These are phyloP conservation scores for Kodamaea lidongshanica DNA, from an alignment of 805 yeast genomes.

Conservation along the genomic window DNA sequence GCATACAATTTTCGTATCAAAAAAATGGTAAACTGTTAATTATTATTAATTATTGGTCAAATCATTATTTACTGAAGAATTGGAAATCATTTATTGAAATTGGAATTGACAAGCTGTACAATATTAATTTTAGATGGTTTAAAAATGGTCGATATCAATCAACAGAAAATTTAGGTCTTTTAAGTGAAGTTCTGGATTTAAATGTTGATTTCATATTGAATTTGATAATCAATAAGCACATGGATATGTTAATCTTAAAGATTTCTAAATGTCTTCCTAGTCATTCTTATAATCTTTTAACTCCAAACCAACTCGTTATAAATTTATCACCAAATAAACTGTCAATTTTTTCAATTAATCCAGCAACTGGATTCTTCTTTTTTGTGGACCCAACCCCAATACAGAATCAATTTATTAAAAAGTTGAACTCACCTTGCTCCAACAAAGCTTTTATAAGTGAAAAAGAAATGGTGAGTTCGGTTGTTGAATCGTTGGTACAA, in stretches of 20 bases:
- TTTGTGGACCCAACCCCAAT: slow-evolving; percentile 34
- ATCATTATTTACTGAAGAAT: slow-evolving; percentile 38
- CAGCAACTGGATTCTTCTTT: slow-evolving; percentile 36
- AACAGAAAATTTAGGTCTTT: no score
- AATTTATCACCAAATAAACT: slow-evolving; percentile 28
- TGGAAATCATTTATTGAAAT: slow-evolving; percentile 54
- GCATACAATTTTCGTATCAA: slow-evolving; percentile 51
- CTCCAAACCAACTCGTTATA: slow-evolving; percentile 23
- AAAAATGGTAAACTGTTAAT: slow-evolving; percentile 47
- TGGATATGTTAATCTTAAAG: slow-evolving; percentile 26
- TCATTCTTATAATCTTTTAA: slow-evolving; percentile 9
- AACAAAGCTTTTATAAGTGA: slow-evolving; percentile 22
- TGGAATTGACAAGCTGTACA: slow-evolving; percentile 45
- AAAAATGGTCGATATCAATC: slow-evolving; percentile 43
- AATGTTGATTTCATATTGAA: slow-evolving; percentile 31
- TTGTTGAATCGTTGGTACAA: slow-evolving; percentile 34
- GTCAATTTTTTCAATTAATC: slow-evolving; percentile 33
- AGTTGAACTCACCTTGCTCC: slow-evolving; percentile 24
- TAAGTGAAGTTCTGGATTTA: no score
- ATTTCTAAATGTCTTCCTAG: slow-evolving; percentile 16
- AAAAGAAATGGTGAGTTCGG: slow-evolving; percentile 23
- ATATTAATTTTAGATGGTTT: slow-evolving; percentile 56
- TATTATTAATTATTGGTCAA: slow-evolving; percentile 57
- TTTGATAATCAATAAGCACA: slow-evolving; percentile 33
- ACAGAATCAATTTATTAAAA: slow-evolving; percentile 26